A percentile compares a stretch with the other conserved stretches of the same genome.
phyloP scores from a whole-genome alignment of 176 grass and related monocot genomes.

The Canna indica region DNA sequence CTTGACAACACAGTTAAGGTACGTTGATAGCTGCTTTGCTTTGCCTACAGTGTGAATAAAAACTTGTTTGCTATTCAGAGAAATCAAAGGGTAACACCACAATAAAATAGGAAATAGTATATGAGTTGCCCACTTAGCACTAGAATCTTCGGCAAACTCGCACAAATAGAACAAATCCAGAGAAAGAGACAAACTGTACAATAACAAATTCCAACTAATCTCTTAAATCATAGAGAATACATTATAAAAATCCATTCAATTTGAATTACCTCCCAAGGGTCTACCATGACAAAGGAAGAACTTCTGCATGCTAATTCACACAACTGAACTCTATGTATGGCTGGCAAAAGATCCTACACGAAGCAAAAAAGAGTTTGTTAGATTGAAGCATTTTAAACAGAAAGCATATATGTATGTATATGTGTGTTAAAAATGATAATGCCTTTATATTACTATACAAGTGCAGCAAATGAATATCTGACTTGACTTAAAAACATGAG shows the following conservation, averaged over 20 bases:
- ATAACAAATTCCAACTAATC: not conserved
- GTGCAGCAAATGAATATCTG: not conserved
- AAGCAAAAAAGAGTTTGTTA: too few species aligned
- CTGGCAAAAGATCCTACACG: constrained; percentile 44
- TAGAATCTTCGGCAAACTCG: not conserved
- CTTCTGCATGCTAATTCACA: constrained; percentile 59
- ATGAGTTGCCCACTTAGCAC: too few species aligned
- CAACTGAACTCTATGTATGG: constrained; percentile 37
- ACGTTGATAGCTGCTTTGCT: constrained; percentile 57
- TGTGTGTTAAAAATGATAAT: not conserved
- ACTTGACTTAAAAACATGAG: not conserved
- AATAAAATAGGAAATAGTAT: not conserved
- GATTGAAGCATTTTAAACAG: too few species aligned
- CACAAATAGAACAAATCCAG: not conserved
- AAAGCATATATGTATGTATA: not conserved
- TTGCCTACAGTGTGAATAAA: constrained; percentile 35
- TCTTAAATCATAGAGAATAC: not conserved
- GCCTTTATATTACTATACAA: not conserved
- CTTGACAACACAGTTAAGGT: constrained; percentile 58
- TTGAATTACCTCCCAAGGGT: constrained; percentile 74
- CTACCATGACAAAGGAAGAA: constrained; percentile 81
- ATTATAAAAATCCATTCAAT: not conserved
- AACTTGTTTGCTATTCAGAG: not conserved
- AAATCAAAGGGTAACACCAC: not conserved
- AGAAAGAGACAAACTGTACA: not conserved